These are phyloP conservation scores for Daldinia vernicosa DNA, from an alignment of 495 filamentous ascomycete species.

Conservation along the genomic window DNA sequence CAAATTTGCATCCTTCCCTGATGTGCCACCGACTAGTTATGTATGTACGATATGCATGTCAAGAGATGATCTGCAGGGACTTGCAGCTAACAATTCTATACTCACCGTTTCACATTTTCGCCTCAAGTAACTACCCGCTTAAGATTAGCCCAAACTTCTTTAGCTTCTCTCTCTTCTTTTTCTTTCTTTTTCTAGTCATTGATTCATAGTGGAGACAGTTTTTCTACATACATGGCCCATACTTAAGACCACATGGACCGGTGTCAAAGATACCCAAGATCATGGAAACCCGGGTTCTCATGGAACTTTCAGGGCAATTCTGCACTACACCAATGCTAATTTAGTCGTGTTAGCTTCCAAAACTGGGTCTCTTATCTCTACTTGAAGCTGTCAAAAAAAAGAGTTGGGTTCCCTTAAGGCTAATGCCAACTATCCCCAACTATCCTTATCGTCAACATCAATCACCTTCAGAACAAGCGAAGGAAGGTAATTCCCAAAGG, in stretches of 20 bases:
- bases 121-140: neutral
- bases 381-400: constrained; percentile 24
- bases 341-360: constrained; percentile 5
- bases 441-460: constrained; percentile 5
- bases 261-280: constrained; percentile 8
- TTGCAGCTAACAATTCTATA: constrained; percentile 25
- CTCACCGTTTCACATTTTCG: neutral
- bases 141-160: neutral
- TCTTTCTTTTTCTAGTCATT: constrained; percentile 17
- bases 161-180: neutral
- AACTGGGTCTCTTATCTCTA: constrained; percentile 14
- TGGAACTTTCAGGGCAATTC: constrained; percentile 11
- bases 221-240: constrained; percentile 7
- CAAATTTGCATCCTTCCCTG: constrained; percentile 7
- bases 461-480: constrained; percentile 7
- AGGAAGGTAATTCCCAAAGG: neutral
- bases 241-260: constrained; percentile 15
- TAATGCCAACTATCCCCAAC: neutral
- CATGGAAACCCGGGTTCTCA: constrained; percentile 13
- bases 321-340: constrained; percentile 25
- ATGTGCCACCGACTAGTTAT: constrained; percentile 7
- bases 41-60: constrained; percentile 33
- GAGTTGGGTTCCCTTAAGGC: neutral
- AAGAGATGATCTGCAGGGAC: constrained; percentile 39
- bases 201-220: neutral